A percentile compares a stretch with the other conserved stretches of the same genome.
Conservation (phyloP, 768 basidiomycete genomes). For the Tylopilus sp. region DNA sequence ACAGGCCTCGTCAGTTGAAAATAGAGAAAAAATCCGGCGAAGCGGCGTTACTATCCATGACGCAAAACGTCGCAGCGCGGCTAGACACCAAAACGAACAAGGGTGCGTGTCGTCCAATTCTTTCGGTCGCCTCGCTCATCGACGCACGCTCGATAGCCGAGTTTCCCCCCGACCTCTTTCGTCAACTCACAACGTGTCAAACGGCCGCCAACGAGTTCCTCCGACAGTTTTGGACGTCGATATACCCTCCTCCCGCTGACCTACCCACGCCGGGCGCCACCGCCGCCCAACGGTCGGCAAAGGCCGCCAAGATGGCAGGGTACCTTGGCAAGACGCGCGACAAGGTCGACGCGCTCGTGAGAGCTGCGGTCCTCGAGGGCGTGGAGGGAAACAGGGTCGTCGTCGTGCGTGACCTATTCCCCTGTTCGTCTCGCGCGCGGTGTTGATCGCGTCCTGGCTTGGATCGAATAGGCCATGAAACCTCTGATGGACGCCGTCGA, state of each 20-base stretch:
- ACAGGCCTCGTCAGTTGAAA: slow-evolving; percentile 45
- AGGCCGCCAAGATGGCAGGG: slow-evolving; percentile 84
- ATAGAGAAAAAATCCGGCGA: slow-evolving; percentile 68
- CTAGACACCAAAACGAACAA: slow-evolving; percentile 64
- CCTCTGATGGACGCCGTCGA: slow-evolving; percentile 71
- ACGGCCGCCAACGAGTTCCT: slow-evolving; percentile 95
- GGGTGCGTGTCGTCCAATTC: slow-evolving; percentile 37
- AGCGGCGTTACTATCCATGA: slow-evolving; percentile 69
- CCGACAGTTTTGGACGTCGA: slow-evolving; percentile 90
- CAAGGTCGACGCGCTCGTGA: slow-evolving; percentile 70
- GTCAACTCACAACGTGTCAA: slow-evolving; percentile 86
- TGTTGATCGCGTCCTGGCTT: not conserved
- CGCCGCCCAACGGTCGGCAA: slow-evolving; percentile 69
- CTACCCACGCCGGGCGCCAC: slow-evolving; percentile 44
- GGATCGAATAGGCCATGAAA: slow-evolving; percentile 64
- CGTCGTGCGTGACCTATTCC: slow-evolving; percentile 46
- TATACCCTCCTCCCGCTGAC: slow-evolving; percentile 67
- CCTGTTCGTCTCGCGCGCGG: no score
- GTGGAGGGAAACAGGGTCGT: slow-evolving; percentile 62
- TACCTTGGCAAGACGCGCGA: slow-evolving; percentile 78
- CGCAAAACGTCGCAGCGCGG: slow-evolving; percentile 46
- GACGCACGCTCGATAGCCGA: slow-evolving; percentile 47
- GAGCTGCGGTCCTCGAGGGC: slow-evolving; percentile 54
- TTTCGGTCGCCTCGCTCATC: not conserved
- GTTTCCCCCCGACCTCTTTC: slow-evolving; percentile 73